Base-by-base conservation (phyloP, 352 stramenopile species). In the Globisporangium solare region DNA sequence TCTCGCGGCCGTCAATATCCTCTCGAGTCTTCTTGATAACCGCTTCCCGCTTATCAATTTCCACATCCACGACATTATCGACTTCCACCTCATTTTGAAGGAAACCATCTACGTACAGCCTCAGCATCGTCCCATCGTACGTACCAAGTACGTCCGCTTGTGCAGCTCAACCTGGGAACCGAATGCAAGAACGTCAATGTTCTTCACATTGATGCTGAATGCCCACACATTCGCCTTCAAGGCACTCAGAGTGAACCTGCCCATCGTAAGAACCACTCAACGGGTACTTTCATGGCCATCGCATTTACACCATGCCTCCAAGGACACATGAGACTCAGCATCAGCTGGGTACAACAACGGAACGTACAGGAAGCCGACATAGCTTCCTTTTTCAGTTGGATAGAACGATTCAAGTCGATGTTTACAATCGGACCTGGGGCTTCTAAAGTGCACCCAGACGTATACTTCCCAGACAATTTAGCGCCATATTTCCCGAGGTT, bases 61-160 rank as follows among this genome's bases (percentile, higher is more conserved):
- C 79, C 18, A 73, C 21, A 46, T 85, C 75, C n/a, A 95, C 73
- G 7, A 95, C 70, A 20, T 51, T 83, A 11, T 86, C 79, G 18
- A 87, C 76, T 50, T 92, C 79, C 2, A 94, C 71, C 58, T 94
- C 83, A 37, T 73, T 83, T 27, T 86, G 71, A 0, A 92, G 54
- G 20, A 76, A 77, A 0, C 80, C 75, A 60, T 97, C 70, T 13
- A 97, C 83, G 56, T 86, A 97, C 13, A 97, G 67, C 13, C 81
- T 68, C 39, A 94, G 41, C 32, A 89, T 81, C 18, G 85, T 95
- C 4, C 92, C 90, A 51, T 97, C 89, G 55, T 88, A 97, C 27
- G 85, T 96, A 90, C 81, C 13, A 98, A 55, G 64, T 97, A 78
- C 22, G 79, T 88, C 90, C 91, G 97, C 45, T 88, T 76, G 20